Evolutionary conservation across 108 stramenopile genomes (phyloP).

Genomic region (Cylindrotheca closterium): DNA sequence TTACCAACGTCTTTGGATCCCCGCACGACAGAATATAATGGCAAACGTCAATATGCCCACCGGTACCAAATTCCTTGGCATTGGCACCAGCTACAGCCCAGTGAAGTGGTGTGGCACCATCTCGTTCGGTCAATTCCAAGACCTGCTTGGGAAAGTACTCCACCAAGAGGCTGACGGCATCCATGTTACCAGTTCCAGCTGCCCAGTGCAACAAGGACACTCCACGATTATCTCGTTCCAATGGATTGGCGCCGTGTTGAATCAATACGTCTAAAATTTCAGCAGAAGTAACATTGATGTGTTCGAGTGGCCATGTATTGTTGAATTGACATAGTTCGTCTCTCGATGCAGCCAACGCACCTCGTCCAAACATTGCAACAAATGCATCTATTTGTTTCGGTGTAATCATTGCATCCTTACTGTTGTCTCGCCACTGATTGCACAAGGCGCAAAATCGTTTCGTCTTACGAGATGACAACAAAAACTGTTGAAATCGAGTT

Average conservation of each 20-base stretch:
- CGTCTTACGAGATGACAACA: constrained; percentile 55
- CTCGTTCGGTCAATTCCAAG: constrained; percentile 43
- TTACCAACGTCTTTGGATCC: not conserved
- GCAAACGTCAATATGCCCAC: constrained; percentile 62
- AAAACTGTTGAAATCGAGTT: constrained; percentile 54
- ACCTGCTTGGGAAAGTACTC: constrained; percentile 36
- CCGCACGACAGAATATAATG: constrained; percentile 45
- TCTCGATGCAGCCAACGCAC: constrained; percentile 68
- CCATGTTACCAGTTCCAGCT: constrained; percentile 68
- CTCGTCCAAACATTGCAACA: constrained; percentile 70
- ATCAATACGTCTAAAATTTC: constrained; percentile 56
- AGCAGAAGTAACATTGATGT: constrained; percentile 58
- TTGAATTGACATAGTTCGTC: constrained; percentile 49
- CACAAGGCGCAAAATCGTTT: constrained; percentile 77
- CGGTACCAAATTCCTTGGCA: constrained; percentile 72
- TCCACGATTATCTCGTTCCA: constrained; percentile 70
- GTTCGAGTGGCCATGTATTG: constrained; percentile 41
- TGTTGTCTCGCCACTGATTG: constrained; percentile 52
- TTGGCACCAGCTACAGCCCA: constrained; percentile 82
- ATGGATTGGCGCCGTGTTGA: constrained; percentile 75
- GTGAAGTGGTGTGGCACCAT: constrained; percentile 78
- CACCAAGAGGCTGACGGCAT: constrained; percentile 47
- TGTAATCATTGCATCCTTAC: constrained; percentile 31
- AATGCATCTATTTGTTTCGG: constrained; percentile 72
- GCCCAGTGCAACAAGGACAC: constrained; percentile 79